phyloP scores from a whole-genome alignment of 192 early-diverging fungal genomes.

The Chytriomyces sp. region DNA sequence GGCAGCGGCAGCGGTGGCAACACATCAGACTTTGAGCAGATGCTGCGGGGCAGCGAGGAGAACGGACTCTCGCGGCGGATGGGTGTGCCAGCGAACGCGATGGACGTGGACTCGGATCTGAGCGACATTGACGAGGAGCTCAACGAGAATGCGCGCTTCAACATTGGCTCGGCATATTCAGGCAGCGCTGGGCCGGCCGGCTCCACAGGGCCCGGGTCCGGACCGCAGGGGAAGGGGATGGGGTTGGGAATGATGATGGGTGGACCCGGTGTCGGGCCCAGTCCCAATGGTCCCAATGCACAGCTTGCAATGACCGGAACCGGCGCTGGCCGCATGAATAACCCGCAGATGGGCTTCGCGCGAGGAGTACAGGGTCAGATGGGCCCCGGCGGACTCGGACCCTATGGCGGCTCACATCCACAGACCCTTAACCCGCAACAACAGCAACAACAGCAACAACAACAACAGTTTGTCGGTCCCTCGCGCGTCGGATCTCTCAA shows the following conservation, averaged over 20 bases:
- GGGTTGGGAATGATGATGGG: too few relatives aligned
- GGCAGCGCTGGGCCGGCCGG: too few relatives aligned
- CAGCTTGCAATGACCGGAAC: not conserved
- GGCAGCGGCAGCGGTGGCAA: not conserved
- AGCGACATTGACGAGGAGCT: slow-evolving; percentile 21
- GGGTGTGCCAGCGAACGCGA: slow-evolving; percentile 13
- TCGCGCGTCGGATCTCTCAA: not conserved
- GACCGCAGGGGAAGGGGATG: too few relatives aligned
- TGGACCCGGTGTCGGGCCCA: too few relatives aligned
- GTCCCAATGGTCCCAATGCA: not conserved
- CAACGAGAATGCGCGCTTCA: not conserved
- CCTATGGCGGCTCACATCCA: not conserved
- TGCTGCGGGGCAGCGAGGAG: not conserved
- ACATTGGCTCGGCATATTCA: not conserved
- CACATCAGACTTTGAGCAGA: slow-evolving; percentile 15
- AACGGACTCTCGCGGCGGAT: not conserved
- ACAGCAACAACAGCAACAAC: slow-evolving; percentile 10
- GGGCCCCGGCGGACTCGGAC: not conserved
- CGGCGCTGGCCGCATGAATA: not conserved
- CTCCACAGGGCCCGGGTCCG: too few relatives aligned
- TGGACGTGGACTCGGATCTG: slow-evolving; percentile 28
- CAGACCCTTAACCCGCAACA: not conserved
- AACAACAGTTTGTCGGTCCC: not conserved
- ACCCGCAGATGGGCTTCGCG: too few relatives aligned
- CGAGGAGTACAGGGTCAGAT: too few relatives aligned